Conservation (phyloP, 169 alveolate species). For the Plasmodium coatneyi region DNA sequence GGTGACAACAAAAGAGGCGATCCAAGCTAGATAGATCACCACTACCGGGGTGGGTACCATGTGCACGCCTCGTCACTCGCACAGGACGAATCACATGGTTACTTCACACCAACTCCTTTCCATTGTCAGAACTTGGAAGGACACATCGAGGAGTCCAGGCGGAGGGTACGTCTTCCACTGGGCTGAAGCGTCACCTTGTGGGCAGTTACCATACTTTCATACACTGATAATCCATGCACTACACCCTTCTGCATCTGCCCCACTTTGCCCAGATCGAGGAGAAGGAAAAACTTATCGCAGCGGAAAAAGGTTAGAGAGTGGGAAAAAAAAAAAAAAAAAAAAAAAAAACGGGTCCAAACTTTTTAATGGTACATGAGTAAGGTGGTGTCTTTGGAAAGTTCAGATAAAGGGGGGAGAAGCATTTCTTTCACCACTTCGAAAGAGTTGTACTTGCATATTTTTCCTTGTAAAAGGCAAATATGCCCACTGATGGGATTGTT, state of each 20-base stretch:
- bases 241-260: neutral
- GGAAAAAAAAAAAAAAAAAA: neutral
- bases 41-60: neutral
- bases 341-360: neutral
- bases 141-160: constrained; percentile 35
- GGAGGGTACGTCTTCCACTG: neutral
- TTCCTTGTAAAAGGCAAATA: neutral
- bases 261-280: constrained; percentile 14
- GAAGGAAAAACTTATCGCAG: constrained; percentile 11
- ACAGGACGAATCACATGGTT: neutral
- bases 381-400: neutral
- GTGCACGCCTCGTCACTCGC: neutral
- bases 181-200: neutral
- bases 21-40: neutral
- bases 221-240: neutral
- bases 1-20: neutral
- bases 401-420: neutral
- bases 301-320: constrained; percentile 23
- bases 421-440: neutral
- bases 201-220: neutral
- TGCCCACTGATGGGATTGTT: neutral
- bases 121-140: constrained; percentile 29
- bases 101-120: neutral
- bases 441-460: no score
- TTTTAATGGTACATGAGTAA: neutral